Base-by-base conservation (phyloP, 371 early-diverging fungal species). In the Mucor indicus region DNA sequence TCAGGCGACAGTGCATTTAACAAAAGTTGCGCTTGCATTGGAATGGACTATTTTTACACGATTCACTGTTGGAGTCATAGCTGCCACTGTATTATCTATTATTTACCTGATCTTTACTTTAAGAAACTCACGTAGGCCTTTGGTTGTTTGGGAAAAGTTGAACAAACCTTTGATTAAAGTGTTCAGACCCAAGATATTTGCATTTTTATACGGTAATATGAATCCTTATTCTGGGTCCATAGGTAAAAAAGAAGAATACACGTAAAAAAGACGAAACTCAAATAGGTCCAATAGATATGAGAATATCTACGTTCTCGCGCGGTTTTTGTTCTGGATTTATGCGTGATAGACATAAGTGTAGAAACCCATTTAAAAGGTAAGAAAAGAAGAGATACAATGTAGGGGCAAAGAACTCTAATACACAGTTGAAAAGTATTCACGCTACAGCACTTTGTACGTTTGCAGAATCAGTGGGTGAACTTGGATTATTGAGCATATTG, bases 381-480 rank as follows among this genome's bases (percentile, higher is more conserved):
- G 19, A 9, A 11, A 20, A 17, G 35, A 30, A 37, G 20, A 30
- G 12, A 30, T 35, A 20, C 22, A 23, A 27, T 17, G 17, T 38
- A 11, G 9, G 21, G 7, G 23, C 4, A 17, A n/a, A 32, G 22
- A 19, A 22, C n/a, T n/a, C n/a, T 2, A 22, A 24, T 40, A n/a
- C n/a, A n/a, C n/a, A n/a, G n/a, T n/a, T n/a, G n/a, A n/a, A 13
- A 13, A 76, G 82, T 43, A 75, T 80, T 17, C 80, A 79, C 50
- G 75, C 79, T n/a, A 74, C 75, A 8, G 82, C 82, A n/a, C 53
- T 81, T 20, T 65, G 75, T 37, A 79, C 80, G 4, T 78, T 81
- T 67, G 80, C 80, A 0, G 82, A 81, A 44, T 76, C 77, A 10
- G 72, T 79, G 2, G 80, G 80, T 24, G 73, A 69, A 38, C 60